A percentile compares a stretch with the other conserved stretches of the same genome.
These are phyloP conservation scores for Exidia glandulosa DNA, from an alignment of 768 basidiomycete genomes.

Conservation along the genomic window DNA sequence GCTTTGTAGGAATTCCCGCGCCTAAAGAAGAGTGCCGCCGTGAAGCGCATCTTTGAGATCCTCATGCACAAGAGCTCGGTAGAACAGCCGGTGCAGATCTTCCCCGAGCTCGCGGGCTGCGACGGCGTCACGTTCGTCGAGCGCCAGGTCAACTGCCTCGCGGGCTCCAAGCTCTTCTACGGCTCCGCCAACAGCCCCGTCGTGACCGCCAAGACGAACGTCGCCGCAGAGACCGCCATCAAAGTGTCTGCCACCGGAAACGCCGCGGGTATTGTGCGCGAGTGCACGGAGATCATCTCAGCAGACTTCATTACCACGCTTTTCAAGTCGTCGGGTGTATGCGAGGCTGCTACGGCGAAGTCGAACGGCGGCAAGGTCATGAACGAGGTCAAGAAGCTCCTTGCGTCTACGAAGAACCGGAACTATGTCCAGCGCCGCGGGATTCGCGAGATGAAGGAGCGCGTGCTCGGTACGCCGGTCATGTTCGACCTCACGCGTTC, in stretches of 20 bases:
- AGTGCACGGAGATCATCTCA: not conserved
- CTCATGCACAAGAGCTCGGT: not conserved
- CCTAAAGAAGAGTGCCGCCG: not conserved
- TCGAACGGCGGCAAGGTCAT: not conserved
- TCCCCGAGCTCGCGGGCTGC: not conserved
- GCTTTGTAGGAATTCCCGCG: not conserved
- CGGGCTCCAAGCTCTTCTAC: not conserved
- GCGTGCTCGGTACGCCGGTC: not conserved
- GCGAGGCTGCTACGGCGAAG: not conserved
- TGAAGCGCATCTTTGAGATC: not conserved
- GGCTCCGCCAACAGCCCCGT: not conserved
- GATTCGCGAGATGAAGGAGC: not conserved
- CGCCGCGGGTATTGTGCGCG: not conserved
- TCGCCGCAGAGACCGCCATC: not conserved
- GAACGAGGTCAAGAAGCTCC: not conserved
- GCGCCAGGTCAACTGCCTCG: not conserved
- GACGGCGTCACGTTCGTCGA: not conserved
- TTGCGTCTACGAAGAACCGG: not conserved
- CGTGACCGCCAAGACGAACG: not conserved
- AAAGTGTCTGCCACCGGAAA: not conserved
- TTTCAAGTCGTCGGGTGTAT: not conserved
- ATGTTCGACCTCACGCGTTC: not conserved
- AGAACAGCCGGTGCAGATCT: not conserved
- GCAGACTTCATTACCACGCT: not conserved
- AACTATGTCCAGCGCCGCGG: not conserved